Evolutionary conservation across 1,284 basidiomycete genomes (phyloP), one percentile per base, ranked within the genome.

Genomic region (Leccinum pachyderme): DNA sequence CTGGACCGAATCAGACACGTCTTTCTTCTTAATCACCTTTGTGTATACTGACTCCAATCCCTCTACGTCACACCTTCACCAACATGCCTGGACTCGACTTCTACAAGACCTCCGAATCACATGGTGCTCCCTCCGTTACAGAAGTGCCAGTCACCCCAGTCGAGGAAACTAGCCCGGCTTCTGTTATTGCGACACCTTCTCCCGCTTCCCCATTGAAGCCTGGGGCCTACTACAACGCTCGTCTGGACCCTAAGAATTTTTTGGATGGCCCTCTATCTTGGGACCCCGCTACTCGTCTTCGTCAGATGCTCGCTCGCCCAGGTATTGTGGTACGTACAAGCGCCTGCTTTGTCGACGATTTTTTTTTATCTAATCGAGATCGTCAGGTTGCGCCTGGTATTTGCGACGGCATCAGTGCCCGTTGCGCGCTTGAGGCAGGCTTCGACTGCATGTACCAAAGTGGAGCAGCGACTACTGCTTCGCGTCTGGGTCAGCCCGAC

Each of bases 341-440:
- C 35, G 0, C 15, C 7, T 22, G 13, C 29, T 32, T 25, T 4
- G 3, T 5, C 12, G 1, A 2, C 6, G 24, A 15, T 5, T 1
- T 5, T 5, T 13, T 15, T 41, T 47, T 29, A 22, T 24, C 51
- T 51, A 43, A 50, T 39, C 25, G 12, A 5, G 24, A 7, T 52
- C 18, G 6, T 5, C 41, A 86, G 85, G 73, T 87, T 62, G 87
- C 87, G 2, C 88, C 88, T 6, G 89, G 89, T 53, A 88, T 91
- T 44, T 91, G 87, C 62, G 89, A 91, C 59, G 89, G 89, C 51
- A 90, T 91, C 68, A 87, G 84, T 61, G 88, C 89, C 5, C 80
- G 89, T 25, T 86, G 87, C 59, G 89, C 89, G 7, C 73, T 91
- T 11, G 86, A 90, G 70, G 84, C 87, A 44, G 89, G 88, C 45